Evolutionary conservation across 2,329 filamentous ascomycete genomes (phyloP).

Genomic region (Elsinoe ampelina): DNA sequence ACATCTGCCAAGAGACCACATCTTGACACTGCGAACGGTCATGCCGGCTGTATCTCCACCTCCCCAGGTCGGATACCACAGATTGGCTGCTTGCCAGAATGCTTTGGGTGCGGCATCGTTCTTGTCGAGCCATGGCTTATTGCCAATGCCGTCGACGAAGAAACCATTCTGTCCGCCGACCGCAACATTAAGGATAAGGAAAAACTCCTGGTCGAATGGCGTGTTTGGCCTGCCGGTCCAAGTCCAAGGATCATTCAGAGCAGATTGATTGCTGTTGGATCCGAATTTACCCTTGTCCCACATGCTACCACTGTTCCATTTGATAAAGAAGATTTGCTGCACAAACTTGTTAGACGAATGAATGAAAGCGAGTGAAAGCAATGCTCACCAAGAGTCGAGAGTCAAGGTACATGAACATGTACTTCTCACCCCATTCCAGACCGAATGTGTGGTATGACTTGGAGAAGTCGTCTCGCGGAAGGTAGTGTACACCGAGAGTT

Average conservation of each 20-base stretch:
- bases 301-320: slow-evolving; percentile 27
- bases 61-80: slow-evolving; percentile 65
- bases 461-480: slow-evolving; percentile 31
- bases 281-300: slow-evolving; percentile 61
- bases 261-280: slow-evolving; percentile 51
- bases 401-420: slow-evolving; percentile 47
- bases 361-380: not conserved
- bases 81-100: slow-evolving; percentile 58
- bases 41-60: slow-evolving; percentile 33
- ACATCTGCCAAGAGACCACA: slow-evolving; percentile 49
- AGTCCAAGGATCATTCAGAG: slow-evolving; percentile 55
- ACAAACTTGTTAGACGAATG: not conserved
- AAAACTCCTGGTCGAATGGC: slow-evolving; percentile 69
- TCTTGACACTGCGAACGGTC: slow-evolving; percentile 55
- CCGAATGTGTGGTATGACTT: slow-evolving; percentile 44
- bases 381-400: slow-evolving; percentile 26
- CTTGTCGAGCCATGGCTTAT: slow-evolving; percentile 68
- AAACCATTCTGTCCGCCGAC: slow-evolving; percentile 72
- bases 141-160: slow-evolving; percentile 60
- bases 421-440: slow-evolving; percentile 44
- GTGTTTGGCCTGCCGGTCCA: slow-evolving; percentile 47
- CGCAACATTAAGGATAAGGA: slow-evolving; percentile 65
- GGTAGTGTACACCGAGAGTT: slow-evolving; percentile 22
- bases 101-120: slow-evolving; percentile 58
- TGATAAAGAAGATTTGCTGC: slow-evolving; percentile 14